phyloP scores from a whole-genome alignment of 352 stramenopile genomes.

The Globisporangium nagaii region DNA sequence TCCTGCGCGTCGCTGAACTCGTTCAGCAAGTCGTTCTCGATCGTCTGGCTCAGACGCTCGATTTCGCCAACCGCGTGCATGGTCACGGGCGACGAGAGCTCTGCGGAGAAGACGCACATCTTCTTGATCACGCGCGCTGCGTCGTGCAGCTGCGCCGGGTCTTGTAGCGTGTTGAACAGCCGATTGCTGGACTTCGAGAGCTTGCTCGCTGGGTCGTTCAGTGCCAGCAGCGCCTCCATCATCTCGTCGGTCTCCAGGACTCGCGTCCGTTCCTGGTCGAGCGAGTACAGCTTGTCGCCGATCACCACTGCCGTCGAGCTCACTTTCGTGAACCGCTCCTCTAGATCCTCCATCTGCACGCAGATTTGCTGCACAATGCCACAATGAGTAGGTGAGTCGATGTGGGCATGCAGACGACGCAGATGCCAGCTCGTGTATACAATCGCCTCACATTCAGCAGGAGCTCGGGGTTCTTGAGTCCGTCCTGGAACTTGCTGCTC shows the following conservation, averaged over 20 bases:
- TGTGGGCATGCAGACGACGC: neutral
- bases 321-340: constrained; percentile 84
- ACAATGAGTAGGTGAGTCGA: no score
- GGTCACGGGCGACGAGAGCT: constrained; percentile 60
- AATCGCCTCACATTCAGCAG: constrained; percentile 37
- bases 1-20: constrained; percentile 76
- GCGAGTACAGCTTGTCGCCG: constrained; percentile 51
- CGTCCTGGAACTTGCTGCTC: constrained; percentile 57
- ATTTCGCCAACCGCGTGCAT: constrained; percentile 59
- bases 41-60: constrained; percentile 64
- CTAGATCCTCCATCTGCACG: constrained; percentile 73
- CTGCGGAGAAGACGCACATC: constrained; percentile 60
- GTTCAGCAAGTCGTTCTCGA: constrained; percentile 65
- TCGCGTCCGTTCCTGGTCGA: constrained; percentile 59
- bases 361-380: constrained; percentile 49
- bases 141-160: constrained; percentile 69
- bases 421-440: neutral
- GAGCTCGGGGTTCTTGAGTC: constrained; percentile 48
- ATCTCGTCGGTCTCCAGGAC: constrained; percentile 76
- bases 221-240: constrained; percentile 63
- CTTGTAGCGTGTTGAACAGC: constrained; percentile 58
- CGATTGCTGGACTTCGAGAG: constrained; percentile 51
- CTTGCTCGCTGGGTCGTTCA: constrained; percentile 61
- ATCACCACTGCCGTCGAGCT: constrained; percentile 77
- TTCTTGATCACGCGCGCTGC: constrained; percentile 67